Evolutionary conservation across 306 rosid genomes (phyloP), one percentile per base, ranked within the genome.

Genomic region (Fragaria nilgerrensis): DNA sequence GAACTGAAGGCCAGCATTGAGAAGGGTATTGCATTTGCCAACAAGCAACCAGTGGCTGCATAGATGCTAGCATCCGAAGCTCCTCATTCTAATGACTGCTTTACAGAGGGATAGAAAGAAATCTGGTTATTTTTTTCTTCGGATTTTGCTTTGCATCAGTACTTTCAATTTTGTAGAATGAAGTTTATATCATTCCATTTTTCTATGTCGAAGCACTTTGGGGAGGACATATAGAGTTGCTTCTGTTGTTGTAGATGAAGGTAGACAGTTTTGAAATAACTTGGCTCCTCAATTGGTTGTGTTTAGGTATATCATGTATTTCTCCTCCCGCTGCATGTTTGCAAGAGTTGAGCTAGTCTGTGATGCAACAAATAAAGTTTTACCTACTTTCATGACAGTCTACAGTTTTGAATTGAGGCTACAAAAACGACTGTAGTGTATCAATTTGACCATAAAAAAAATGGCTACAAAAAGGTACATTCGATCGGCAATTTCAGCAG

Each of bases 1-100:
- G 98, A 95, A 83, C 93, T 95, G 70, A 90, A 87, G 83, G 86
- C 90, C 77, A 95, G 98, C 91, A 95, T 92, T n/a, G 98, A 95
- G 59, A 95, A 95, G 88, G 98, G 98, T 48, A 71, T 92, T 81
- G 87, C 79, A 47, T 95, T 95, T 86, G 88, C 98, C 76, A 87
- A 86, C 77, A 92, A 89, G 85, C 95, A 90, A 85, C 7, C 88
- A 22, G 90, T 86, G 72, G 49, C 88, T 32, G 91, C 92, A 37
- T 92, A 88, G 76, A 41, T 50, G 44, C 44, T 34, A 70, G 63
- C 61, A 72, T 72, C 67, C 7, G 55, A 77, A 78, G 43, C 78
- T 62, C 50, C 81, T 75, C 82, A 50, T 64, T 32, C 62, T 17
- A 45, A 52, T 34, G 22, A 29, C 34, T 82, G 76, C 58, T 73